Conservation (phyloP, 2,329 filamentous ascomycete genomes). For the Lithohypha guttulata region DNA sequence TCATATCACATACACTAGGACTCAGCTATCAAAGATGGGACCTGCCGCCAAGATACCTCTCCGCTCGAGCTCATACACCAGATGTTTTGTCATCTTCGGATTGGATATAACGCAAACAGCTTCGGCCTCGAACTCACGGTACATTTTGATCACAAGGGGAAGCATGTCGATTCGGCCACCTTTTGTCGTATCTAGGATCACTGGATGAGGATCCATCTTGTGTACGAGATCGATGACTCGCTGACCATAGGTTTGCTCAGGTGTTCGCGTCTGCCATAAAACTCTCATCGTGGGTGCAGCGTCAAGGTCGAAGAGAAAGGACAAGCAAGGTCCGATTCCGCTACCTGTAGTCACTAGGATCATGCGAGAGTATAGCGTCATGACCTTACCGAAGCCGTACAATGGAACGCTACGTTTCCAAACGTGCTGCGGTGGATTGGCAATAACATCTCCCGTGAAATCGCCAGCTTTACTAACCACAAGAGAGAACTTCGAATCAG, state of each 20-base stretch:
- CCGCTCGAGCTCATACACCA: constrained; percentile 31
- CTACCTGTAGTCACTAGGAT: constrained; percentile 32
- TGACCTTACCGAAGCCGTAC: constrained; percentile 12
- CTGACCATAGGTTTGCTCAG: constrained; percentile 27
- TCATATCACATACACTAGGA: background rate
- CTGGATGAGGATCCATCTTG: constrained; percentile 25
- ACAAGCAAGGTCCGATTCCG: constrained; percentile 31
- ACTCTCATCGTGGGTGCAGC: constrained; percentile 21
- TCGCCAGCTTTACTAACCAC: constrained; percentile 18
- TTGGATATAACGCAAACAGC: constrained; percentile 31
- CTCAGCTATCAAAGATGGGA: constrained; percentile 26
- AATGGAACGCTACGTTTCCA: constrained; percentile 14
- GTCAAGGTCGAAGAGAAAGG: constrained; percentile 24
- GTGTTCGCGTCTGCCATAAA: constrained; percentile 29
- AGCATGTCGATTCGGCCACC: constrained; percentile 28
- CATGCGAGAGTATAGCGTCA: constrained; percentile 15
- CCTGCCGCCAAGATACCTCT: constrained; percentile 29
- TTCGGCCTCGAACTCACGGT: constrained; percentile 25
- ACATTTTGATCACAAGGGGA: constrained; percentile 2
- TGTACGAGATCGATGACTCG: constrained; percentile 26
- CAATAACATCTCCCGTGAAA: constrained; percentile 21
- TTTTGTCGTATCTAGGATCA: constrained; percentile 28
- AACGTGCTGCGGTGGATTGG: constrained; percentile 16
- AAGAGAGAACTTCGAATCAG: constrained; percentile 9
- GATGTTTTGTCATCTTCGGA: constrained; percentile 27